Evolutionary conservation across 1,139 yeast species (phyloP).

Genomic region (Keqinozyma sinolaborantium): DNA sequence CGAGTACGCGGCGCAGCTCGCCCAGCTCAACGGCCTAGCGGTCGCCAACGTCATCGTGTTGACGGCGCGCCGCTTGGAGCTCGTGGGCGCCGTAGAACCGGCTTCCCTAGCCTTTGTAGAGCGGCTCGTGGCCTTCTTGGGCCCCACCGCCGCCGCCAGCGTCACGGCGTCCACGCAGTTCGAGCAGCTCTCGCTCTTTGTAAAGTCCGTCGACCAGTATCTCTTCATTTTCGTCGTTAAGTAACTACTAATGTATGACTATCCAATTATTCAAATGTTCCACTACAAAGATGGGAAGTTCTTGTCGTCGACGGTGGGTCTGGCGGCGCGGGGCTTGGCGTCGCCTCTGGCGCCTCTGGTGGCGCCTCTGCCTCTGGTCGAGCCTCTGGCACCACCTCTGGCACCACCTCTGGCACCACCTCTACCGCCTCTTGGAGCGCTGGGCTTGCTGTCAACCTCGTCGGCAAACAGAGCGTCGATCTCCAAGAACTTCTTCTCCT

Average conservation of each 20-base stretch:
- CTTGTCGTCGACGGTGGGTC: constrained; percentile 42
- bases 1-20: background rate
- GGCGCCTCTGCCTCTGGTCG: constrained; percentile 7
- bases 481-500: constrained; percentile 69
- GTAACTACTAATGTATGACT: background rate
- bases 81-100: too few relatives aligned
- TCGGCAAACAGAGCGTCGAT: constrained; percentile 65
- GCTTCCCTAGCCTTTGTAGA: too few relatives aligned
- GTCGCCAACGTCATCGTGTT: background rate
- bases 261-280: background rate
- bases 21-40: background rate
- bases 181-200: too few relatives aligned
- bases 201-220: too few relatives aligned
- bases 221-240: background rate
- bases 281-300: constrained; percentile 59
- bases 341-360: constrained; percentile 29
- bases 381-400: constrained; percentile 5
- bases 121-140: too few relatives aligned
- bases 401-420: constrained; percentile 31
- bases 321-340: constrained; percentile 22
- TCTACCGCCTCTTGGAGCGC: constrained; percentile 16
- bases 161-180: too few relatives aligned
- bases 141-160: too few relatives aligned
- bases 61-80: too few relatives aligned
- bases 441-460: constrained; percentile 22